Conservation (phyloP, 345 rosid species). For the Diplotaxis tenuifolia region DNA sequence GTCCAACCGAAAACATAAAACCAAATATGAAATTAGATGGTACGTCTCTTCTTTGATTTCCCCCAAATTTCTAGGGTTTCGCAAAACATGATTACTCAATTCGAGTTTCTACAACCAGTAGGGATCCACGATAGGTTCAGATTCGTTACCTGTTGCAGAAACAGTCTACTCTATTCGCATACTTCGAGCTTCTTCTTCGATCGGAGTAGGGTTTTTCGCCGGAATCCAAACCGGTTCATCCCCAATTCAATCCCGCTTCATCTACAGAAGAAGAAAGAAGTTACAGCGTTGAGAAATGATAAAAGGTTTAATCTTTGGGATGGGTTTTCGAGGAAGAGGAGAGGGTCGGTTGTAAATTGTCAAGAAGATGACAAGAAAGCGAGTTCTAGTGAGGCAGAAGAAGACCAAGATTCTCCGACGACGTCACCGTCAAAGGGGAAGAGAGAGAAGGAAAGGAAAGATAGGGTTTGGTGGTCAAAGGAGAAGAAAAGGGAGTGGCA, state of each 20-base stretch:
- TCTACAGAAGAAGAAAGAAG: slow-evolving; percentile 22
- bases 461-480: slow-evolving; percentile 67
- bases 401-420: slow-evolving; percentile 40
- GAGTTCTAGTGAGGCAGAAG: slow-evolving; percentile 49
- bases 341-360: slow-evolving; percentile 47
- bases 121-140: slow-evolving; percentile 27
- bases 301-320: slow-evolving; percentile 34
- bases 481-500: slow-evolving; percentile 74
- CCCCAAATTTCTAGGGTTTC: slow-evolving; percentile 42
- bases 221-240: slow-evolving; percentile 35
- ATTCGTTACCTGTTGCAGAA: slow-evolving; percentile 28
- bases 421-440: slow-evolving; percentile 52
- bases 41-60: not conserved
- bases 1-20: not conserved
- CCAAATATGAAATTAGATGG: not conserved
- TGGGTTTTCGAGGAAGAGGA: slow-evolving; percentile 37
- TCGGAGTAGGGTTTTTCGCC: slow-evolving; percentile 47
- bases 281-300: slow-evolving; percentile 8
- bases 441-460: slow-evolving; percentile 53
- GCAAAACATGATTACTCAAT: slow-evolving; percentile 37
- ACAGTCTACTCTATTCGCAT: slow-evolving; percentile 37
- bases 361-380: slow-evolving; percentile 64
- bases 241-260: slow-evolving; percentile 35
- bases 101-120: slow-evolving; percentile 43
- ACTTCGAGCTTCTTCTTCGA: slow-evolving; percentile 35